Evolutionary conservation across 352 stramenopile genomes (phyloP), one percentile per base, ranked within the genome.

Genomic region (Blastocystis sp.): DNA sequence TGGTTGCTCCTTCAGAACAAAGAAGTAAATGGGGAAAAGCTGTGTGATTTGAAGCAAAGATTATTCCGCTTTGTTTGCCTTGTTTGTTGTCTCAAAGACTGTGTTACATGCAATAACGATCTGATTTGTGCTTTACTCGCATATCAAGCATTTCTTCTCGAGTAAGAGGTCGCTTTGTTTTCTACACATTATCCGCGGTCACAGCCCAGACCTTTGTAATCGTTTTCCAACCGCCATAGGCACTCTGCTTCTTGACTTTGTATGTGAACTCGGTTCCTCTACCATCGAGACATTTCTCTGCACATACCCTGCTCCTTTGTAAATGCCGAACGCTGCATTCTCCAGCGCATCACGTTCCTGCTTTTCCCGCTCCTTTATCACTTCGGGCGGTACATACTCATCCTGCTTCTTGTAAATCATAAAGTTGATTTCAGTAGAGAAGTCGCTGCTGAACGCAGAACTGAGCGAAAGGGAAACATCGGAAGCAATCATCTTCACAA

Each of bases 151-250:
- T 59, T 45, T 88, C 62, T 43, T 88, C 77, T 23, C 77, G 77
- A 23, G 56, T 88, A 11, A 88, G 47, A 18, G 41, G 37, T 59
- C 66, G 62, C 26, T 88, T 88, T 23, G 77, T 88, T 43, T 88
- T 88, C 43, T 77, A 77, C n/a, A 34, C 29, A 15, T 54, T 29
- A 15, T 34, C 1, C 15, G 7, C n/a, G 0, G 3, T 54, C 50
- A 53, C 29, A 34, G 11, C n/a, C 13, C 66, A 23, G 20, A 77
- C 66, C 66, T 79, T 88, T n/a, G 77, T 88, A 64, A 88, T 79
- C 15, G 77, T 88, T 77, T 88, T 88, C 66, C 62, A 88, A 18
- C 77, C 77, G 18, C 77, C 77, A 64, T 88, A 88, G 6, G 77
- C 77, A 88, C 77, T 88, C 29, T 77, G 45, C 55, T 76, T 43